Evolutionary conservation across 371 early-diverging fungal species (phyloP), one percentile per base, ranked within the genome.

Genomic region (Scutellospora calospora): DNA sequence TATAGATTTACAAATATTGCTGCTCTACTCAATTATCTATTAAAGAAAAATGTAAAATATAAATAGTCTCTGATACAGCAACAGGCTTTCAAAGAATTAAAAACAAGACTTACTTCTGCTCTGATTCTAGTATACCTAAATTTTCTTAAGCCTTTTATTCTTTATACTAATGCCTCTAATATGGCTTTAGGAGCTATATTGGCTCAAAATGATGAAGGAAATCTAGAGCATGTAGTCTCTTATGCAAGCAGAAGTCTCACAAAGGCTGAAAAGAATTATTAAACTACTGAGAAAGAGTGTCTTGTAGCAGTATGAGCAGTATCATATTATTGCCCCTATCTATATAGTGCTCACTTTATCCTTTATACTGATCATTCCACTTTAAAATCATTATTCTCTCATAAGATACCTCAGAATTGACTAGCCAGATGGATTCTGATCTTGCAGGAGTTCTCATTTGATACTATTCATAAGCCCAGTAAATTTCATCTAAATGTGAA

Each of bases 11-110:
- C 88, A 6, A 41, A 82, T 5, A 83, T 87, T 5, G 87, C 85
- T 5, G 29, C 81, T 0, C 90, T 90, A 0, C 71, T 91, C 0
- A 89, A 85, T 0, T 73, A 83, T 33, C 81, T 90, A 0, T 82
- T 89, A 20, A 65, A 51, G 16, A 83, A 83, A 69, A 72, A 81
- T 14, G 25, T 80, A 4, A 51, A 81, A 0, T 84, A 80, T n/a
- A 55, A 76, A 0, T 88, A 84, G 86, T 82, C 72, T 4, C 0
- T 0, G 49, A 76, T n/a, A 2, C 83, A 83, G n/a, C 81, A 85
- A 72, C 27, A 6, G 0, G 84, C 86, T 18, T 87, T 86, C 55
- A 75, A 87, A 0, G n/a, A 6, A 0, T 9, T 87, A 0, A 87
- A 86, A 59, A 0, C 82, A 27, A 18, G 0, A 33, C 41, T 87